Evolutionary conservation across 1,139 yeast species (phyloP).

Genomic region (Protomyces arabidopsidicola): DNA sequence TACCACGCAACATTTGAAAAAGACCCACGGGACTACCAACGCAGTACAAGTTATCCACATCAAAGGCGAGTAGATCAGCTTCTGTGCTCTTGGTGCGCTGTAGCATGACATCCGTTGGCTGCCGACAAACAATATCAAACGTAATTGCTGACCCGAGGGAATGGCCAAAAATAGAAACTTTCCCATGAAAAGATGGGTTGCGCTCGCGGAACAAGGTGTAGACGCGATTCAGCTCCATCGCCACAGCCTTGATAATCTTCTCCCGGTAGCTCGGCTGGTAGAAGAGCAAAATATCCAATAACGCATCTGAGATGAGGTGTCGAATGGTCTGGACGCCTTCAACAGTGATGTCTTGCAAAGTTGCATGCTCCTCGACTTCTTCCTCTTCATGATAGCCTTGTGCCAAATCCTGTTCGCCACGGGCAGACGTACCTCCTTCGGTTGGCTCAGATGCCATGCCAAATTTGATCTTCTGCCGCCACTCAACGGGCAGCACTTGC

Average conservation of each 20-base stretch:
- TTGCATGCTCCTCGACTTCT: conserved; percentile 48
- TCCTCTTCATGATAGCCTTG: conserved; percentile 18
- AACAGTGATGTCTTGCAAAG: conserved; percentile 66
- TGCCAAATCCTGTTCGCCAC: conserved; percentile 32
- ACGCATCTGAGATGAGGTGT: conserved; percentile 75
- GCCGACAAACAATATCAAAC: conserved; percentile 66
- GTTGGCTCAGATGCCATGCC: conserved; percentile 31
- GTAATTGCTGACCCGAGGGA: conserved; percentile 85
- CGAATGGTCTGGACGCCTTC: conserved; percentile 74
- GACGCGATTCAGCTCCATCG: conserved; percentile 57
- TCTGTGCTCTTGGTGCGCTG: background rate
- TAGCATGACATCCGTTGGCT: conserved; percentile 41
- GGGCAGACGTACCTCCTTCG: conserved; percentile 1
- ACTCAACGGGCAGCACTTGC: conserved; percentile 34
- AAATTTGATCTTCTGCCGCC: conserved; percentile 36
- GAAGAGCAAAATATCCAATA: conserved; percentile 72
- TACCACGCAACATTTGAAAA: conserved; percentile 45
- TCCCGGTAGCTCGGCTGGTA: conserved; percentile 71
- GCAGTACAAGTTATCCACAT: conserved; percentile 69
- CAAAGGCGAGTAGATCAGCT: conserved; percentile 43
- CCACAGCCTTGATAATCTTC: conserved; percentile 62
- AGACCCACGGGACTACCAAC: conserved; percentile 90
- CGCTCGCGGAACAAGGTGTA: conserved; percentile 53
- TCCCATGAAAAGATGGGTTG: conserved; percentile 71
- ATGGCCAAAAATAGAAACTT: conserved; percentile 80